These are phyloP conservation scores for Oryza meyeriana DNA, from an alignment of 176 grass and related monocot genomes.

Conservation along the genomic window DNA sequence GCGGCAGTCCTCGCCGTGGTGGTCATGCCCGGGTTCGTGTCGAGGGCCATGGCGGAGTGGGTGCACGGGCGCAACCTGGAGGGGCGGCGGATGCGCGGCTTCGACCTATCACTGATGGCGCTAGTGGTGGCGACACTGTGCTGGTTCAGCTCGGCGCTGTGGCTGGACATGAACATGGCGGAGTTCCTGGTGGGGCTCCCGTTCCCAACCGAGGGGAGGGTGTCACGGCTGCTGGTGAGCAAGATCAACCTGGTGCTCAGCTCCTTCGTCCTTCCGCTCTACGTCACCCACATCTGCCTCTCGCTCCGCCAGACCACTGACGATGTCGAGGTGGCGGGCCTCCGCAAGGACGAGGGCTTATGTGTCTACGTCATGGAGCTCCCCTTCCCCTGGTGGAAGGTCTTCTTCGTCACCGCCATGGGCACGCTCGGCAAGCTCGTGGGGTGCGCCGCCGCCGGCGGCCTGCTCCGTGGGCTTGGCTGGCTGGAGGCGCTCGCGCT, in stretches of 20 bases:
- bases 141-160: conserved; percentile 34
- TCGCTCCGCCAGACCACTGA: conserved; percentile 43
- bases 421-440: conserved; percentile 54
- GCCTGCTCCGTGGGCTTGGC: conserved; percentile 31
- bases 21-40: conserved; percentile 29
- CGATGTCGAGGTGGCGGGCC: conserved; percentile 26
- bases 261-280: conserved; percentile 62
- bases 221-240: conserved; percentile 55
- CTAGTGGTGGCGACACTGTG: conserved; percentile 31
- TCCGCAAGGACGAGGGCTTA: neutral
- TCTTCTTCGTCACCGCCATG: conserved; percentile 49
- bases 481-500: conserved; percentile 57
- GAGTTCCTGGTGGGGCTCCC: conserved; percentile 66
- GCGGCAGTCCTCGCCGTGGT: conserved; percentile 24
- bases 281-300: conserved; percentile 54
- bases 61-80: conserved; percentile 62
- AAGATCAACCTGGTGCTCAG: conserved; percentile 68
- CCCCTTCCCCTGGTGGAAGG: conserved; percentile 42
- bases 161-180: conserved; percentile 56
- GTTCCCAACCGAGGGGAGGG: conserved; percentile 58
- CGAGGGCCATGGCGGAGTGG: conserved; percentile 44
- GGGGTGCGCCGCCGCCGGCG: conserved; percentile 36
- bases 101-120: conserved; percentile 42
- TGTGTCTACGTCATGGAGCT: conserved; percentile 37
- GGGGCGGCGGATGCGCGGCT: conserved; percentile 56